Base-by-base conservation (phyloP, 2,329 filamentous ascomycete genomes). In the Pestalotiopsis sp. region DNA sequence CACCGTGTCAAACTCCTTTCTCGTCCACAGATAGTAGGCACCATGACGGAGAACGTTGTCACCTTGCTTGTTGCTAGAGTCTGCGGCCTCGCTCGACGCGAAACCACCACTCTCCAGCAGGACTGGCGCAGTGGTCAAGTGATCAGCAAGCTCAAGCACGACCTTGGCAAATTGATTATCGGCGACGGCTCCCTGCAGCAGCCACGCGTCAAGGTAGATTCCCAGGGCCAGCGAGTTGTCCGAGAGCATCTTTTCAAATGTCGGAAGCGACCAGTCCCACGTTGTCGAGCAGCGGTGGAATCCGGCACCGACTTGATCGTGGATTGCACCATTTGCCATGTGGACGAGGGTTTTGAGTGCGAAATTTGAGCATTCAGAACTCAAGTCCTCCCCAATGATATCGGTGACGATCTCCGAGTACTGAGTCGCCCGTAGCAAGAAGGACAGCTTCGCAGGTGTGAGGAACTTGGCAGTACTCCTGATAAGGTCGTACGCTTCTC, bases 191-290 rank as follows among this genome's bases (percentile, higher is more conserved):
- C 80, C 79, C 27, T 75, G 78, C 13, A 90, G 81, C 14, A 93
- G 85, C 85, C 95, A 98, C 0, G 93, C 95, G 75, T 98, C 94
- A 6, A 97, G 85, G 75, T 96, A 98, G 6, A 96, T 86, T 27
- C 91, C 88, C 2, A 99, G 83, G 1, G 98, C 86, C 73, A 98
- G 91, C 0, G 93, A 91, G 75, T 99, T 97, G 77, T 98, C 96
- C 67, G 94, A 94, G 11, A 98, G 88, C 87, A 98, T 94, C 83
- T 98, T 98, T 82, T 99, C 96, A 75, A 98, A 99, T 78, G 97
- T 95, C 12, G 96, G 96, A 61, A 98, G 84, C 71, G 92, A 93
- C 96, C 96, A 99, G 80, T 98, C 93, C 14, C 90, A 84, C 0
- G 95, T 98, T 7, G 97, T 92, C 14, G 94, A 97, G 78, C 97